Conservation (phyloP, 1,284 basidiomycete species). For the Crucibulum cyathiforme region DNA sequence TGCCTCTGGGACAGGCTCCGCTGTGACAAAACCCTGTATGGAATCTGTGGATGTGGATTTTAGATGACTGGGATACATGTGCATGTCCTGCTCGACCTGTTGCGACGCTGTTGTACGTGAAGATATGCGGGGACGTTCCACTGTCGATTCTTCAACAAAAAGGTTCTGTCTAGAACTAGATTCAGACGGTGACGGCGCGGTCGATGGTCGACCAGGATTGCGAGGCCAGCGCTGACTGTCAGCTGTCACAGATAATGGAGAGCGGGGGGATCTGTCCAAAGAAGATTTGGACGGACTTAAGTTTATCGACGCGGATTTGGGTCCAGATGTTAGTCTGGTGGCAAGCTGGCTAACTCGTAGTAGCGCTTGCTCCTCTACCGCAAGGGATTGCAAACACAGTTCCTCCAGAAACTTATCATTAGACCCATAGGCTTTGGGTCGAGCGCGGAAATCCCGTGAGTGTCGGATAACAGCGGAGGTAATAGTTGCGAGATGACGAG, state of each 20-base stretch:
- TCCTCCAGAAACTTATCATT: constrained; percentile 44
- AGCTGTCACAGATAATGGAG: constrained; percentile 19
- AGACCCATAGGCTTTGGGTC: constrained; percentile 28
- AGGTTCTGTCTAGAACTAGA: constrained; percentile 15
- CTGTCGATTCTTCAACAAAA: constrained; percentile 3
- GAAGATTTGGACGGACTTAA: constrained; percentile 11
- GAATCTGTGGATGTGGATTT: neutral
- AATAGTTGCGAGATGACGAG: constrained; percentile 73
- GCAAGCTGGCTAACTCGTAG: constrained; percentile 66
- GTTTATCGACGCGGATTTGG: constrained; percentile 28
- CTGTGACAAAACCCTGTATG: neutral
- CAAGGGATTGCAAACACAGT: constrained; percentile 68
- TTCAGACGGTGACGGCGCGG: constrained; percentile 46
- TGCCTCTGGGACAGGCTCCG: constrained; percentile 22
- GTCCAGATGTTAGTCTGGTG: constrained; percentile 43
- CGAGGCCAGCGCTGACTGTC: constrained; percentile 21
- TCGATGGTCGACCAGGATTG: constrained; percentile 45
- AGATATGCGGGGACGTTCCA: too few relatives aligned
- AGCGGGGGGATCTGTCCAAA: constrained; percentile 15
- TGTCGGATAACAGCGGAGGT: constrained; percentile 76
- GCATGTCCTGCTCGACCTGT: neutral
- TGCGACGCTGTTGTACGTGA: too few relatives aligned
- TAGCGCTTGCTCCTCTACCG: constrained; percentile 75
- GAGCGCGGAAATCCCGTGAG: constrained; percentile 45
- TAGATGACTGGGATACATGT: neutral